phyloP scores from a whole-genome alignment of 2,329 filamentous ascomycete species.

The Talaromyces piceae region DNA sequence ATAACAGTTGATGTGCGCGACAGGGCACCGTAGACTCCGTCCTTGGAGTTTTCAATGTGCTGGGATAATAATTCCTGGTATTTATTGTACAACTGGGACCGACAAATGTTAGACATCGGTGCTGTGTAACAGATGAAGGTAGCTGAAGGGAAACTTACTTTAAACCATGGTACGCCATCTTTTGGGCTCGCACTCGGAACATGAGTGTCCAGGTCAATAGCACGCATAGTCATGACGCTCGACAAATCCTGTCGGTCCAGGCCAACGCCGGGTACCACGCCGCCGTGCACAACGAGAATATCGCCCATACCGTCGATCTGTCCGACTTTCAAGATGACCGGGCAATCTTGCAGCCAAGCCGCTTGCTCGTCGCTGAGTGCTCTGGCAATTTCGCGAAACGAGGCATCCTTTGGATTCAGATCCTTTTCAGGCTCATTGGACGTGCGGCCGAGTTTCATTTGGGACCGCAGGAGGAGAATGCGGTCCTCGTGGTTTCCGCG shows the following conservation, averaged over 20 bases:
- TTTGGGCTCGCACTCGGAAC: slow-evolving; percentile 44
- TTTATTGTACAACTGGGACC: slow-evolving; percentile 46
- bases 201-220: slow-evolving; percentile 57
- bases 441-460: slow-evolving; percentile 27
- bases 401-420: slow-evolving; percentile 26
- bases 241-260: slow-evolving; percentile 67
- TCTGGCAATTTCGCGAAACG: slow-evolving; percentile 49
- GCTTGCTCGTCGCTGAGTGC: slow-evolving; percentile 55
- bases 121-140: not conserved
- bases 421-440: slow-evolving; percentile 13
- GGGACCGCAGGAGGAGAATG: slow-evolving; percentile 59
- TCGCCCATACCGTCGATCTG: slow-evolving; percentile 52
- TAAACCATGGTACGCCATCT: slow-evolving; percentile 59
- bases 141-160: slow-evolving; percentile 35
- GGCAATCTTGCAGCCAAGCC: slow-evolving; percentile 61
- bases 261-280: slow-evolving; percentile 67
- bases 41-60: not conserved
- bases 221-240: slow-evolving; percentile 88
- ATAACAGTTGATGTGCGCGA: slow-evolving; percentile 57
- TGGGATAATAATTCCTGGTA: slow-evolving; percentile 17
- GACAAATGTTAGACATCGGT: not conserved
- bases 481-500: slow-evolving; percentile 91
- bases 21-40: slow-evolving; percentile 3
- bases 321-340: slow-evolving; percentile 72
- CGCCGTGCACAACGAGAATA: slow-evolving; percentile 75